phyloP scores from a whole-genome alignment of 768 basidiomycete species.

The Boletus pseudopeckii region DNA sequence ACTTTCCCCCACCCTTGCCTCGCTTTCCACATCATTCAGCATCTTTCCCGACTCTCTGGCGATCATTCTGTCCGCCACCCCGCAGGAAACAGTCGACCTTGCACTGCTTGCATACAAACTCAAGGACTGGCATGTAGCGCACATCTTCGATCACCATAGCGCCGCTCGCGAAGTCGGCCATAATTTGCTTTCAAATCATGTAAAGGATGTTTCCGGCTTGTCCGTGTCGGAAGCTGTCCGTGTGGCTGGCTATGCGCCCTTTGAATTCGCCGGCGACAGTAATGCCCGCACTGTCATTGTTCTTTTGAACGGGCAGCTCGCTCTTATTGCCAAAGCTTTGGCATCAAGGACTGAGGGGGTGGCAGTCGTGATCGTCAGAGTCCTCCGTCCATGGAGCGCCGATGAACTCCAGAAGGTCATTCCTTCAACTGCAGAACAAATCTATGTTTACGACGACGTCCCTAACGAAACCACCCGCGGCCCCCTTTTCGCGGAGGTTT shows the following conservation, averaged over 20 bases:
- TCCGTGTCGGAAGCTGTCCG: slow-evolving; percentile 49
- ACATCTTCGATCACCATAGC: slow-evolving; percentile 87
- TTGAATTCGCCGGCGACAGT: slow-evolving; percentile 69
- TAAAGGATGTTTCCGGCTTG: slow-evolving; percentile 27
- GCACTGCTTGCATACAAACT: slow-evolving; percentile 73
- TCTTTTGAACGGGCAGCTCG: slow-evolving; percentile 71
- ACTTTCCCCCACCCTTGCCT: slow-evolving; percentile 74
- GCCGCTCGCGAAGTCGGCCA: slow-evolving; percentile 74
- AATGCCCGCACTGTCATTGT: slow-evolving; percentile 66
- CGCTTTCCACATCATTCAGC: slow-evolving; percentile 56
- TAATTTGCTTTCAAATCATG: slow-evolving; percentile 38
- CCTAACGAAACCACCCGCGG: slow-evolving; percentile 60
- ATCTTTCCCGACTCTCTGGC: slow-evolving; percentile 64
- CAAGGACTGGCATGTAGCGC: slow-evolving; percentile 67
- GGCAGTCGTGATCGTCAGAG: slow-evolving; percentile 68
- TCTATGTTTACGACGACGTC: slow-evolving; percentile 81
- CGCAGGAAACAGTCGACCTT: slow-evolving; percentile 79
- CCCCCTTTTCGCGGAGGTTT: slow-evolving; percentile 67
- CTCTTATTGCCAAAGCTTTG: slow-evolving; percentile 57
- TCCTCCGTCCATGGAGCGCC: slow-evolving; percentile 82
- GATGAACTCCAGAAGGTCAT: slow-evolving; percentile 55
- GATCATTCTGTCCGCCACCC: slow-evolving; percentile 78
- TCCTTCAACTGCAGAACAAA: slow-evolving; percentile 52
- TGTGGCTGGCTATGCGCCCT: slow-evolving; percentile 64
- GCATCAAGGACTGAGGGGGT: slow-evolving; percentile 45